Percentiles rank a stretch among this genome's conserved stretches.
These are phyloP conservation scores for Ceraceosorus guamensis DNA, from an alignment of 1,284 basidiomycete genomes.

Conservation along the genomic window DNA sequence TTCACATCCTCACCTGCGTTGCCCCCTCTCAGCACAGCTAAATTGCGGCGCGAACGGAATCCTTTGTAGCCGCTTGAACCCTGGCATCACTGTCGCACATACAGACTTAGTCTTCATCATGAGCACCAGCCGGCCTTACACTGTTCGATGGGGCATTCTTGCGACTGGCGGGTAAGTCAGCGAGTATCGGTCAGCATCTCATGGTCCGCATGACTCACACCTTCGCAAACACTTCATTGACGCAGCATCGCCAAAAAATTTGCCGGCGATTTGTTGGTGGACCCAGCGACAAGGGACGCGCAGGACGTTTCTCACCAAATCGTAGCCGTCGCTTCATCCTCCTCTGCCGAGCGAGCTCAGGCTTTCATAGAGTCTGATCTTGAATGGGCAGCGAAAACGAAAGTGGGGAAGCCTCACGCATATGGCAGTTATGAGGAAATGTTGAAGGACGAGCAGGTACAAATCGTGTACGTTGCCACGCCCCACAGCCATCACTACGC, in stretches of 20 bases:
- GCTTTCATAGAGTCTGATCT: conserved; percentile 56
- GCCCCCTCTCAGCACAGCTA: too few species aligned
- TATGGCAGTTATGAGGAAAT: conserved; percentile 73
- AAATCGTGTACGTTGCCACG: conserved; percentile 58
- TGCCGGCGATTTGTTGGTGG: conserved; percentile 48
- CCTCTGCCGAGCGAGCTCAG: conserved; percentile 62
- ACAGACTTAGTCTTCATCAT: too few species aligned
- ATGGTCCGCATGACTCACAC: neutral
- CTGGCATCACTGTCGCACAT: too few species aligned
- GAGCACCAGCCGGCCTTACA: too few species aligned
- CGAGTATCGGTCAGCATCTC: neutral
- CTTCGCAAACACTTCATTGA: neutral
- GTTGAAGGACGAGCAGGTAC: conserved; percentile 61
- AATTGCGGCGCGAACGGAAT: too few species aligned
- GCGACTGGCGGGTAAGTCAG: conserved; percentile 21
- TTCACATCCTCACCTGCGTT: too few species aligned
- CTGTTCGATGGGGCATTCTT: conserved; percentile 25
- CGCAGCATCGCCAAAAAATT: conserved; percentile 42
- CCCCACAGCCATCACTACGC: conserved; percentile 78
- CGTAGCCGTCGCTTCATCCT: conserved; percentile 63
- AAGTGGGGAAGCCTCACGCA: conserved; percentile 50
- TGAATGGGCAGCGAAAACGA: neutral
- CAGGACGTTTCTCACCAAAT: conserved; percentile 70
- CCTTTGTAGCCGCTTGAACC: too few species aligned
- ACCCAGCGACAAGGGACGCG: conserved; percentile 55